Evolutionary conservation across 352 stramenopile genomes (phyloP), one percentile per base, ranked within the genome.

Genomic region (Nannochloropsis limnetica): DNA sequence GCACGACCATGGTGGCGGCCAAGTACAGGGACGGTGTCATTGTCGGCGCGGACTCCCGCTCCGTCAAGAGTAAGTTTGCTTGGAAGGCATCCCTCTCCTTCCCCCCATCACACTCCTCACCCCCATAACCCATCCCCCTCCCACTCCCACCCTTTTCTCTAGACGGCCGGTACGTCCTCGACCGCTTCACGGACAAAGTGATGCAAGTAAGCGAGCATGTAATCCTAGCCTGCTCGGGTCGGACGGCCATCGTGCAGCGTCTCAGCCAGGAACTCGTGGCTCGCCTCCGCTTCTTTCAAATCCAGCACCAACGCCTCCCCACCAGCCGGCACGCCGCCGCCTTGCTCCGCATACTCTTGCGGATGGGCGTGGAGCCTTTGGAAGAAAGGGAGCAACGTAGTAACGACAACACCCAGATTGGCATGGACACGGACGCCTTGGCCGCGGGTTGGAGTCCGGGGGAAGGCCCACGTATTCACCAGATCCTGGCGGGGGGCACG

Each of bases 11-110:
- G 61, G 61, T 74, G 61, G 61, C 61, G 11, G 61, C 61, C 20
- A 74, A 74, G 61, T 74, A 74, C 61, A 74, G 25, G 25, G 61
- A 74, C 61, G 61, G 61, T 31, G 61, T 74, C n/a, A 29, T 74
- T 25, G 61, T 74, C 25, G 61, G 61, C n/a, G 61, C 61, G 25
- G 61, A 74, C 61, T 74, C 61, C 11, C 61, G 61, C 61, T 74
- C 61, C n/a, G 61, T 74, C n/a, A 74, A 74, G 61, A 74, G 61
- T 74, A 74, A 74, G 61, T 74, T 14, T 49, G 11, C 17, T 20
- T 49, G 37, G 37, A 49, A 74, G 14, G n/a, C 15, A 74, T 0
- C 0, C 61, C 3, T 22, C 22, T 74, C n/a, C 61, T 74, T 11
- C n/a, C 61, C n/a, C 61, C 25, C 25, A 15, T 74, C 61, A 74